Evolutionary conservation across 176 grass and related monocot species (phyloP), one percentile per base, ranked within the genome.

Genomic region (Aegilops tauschii): DNA sequence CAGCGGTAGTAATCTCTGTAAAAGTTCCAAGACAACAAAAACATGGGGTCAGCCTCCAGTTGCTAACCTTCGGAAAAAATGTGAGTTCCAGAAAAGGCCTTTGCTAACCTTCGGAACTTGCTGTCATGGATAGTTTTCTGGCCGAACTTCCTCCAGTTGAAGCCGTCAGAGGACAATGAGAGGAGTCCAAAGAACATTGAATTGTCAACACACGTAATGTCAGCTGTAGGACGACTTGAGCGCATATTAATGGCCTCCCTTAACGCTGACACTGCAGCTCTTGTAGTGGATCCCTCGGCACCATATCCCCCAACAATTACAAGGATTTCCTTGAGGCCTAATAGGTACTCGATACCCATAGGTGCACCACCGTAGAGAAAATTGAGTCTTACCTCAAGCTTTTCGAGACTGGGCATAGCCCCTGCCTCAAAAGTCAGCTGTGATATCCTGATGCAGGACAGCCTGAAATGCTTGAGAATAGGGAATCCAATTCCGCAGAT

Each of bases 1-100:
- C 96, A 98, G 66, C 90, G 82, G 90, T 88, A 98, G 88, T 94
- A 98, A 28, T 83, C 78, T 66, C 96, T 98, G 90, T 80, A 81
- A 70, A 4, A 4, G 4, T 16, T 23, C 12, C 32, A 32, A 32
- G 32, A 32, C 32, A 32, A 32, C 32, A 32, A 32, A 32, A 32
- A 32, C 32, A 32, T 32, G 32, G 32, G 4, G 32, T 32, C 32
- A 32, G 32, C 32, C 32, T 32, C 32, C 32, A 32, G 32, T 32
- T 3, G 32, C 32, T 32, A 32, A 32, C 32, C 32, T 32, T 32
- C 32, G 32, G 32, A 32, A 32, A 32, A 32, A 69, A 9, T 61
- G 29, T 28, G 34, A 67, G 16, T 32, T 31, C 65, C 65, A 14
- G 65, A 30, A 32, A 6, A 12, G 31, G 31, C 29, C 29, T 29